Base-by-base conservation (phyloP, 495 filamentous ascomycete genomes). In the Penicillium daleae region DNA sequence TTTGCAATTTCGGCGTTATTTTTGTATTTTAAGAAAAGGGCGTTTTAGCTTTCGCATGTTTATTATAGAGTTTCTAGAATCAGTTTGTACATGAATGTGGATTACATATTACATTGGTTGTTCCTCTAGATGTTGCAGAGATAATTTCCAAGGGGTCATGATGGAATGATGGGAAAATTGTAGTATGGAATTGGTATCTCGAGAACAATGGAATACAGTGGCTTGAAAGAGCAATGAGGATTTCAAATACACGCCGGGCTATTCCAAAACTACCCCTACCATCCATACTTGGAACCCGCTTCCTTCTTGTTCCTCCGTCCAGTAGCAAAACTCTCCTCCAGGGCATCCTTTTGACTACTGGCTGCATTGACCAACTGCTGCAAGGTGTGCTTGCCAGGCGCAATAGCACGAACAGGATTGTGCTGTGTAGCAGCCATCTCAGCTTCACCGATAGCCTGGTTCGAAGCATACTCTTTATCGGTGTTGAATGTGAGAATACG, bases 271-370 rank as follows among this genome's bases (percentile, higher is more conserved):
- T 35, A 56, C 21, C 13, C 63, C 66, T 75, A 90, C 90, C 91
- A 97, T 6, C 93, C 93, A 82, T 97, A 97, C 68, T 85, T 86
- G 22, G 85, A 85, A 9, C 89, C 90, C 6, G 91, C 92, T 64
- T 96, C 92, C 62, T 83, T 86, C 72, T 89, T 86, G 70, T 91
- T 92, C 69, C 84, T 84, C 70, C 82, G 83, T 19, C 88, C 91
- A 61, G 83, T 76, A 5, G 91, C 91, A 79, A 96, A 97, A 70
- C 87, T 90, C 72, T 97, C 93, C 73, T 97, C 92, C 70, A 97
- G 76, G 7, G 91, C 91, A 6, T 91, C 89, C 73, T 87, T 87
- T 78, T 97, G 92, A 56, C 75, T 88, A 66, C 83, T 87, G 19
- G 88, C 93, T 60, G 87, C 89, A 76, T 85, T 92, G 66, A 97